Evolutionary conservation across 139 green algal genomes (phyloP).

Genomic region (Micractinium sp.): DNA sequence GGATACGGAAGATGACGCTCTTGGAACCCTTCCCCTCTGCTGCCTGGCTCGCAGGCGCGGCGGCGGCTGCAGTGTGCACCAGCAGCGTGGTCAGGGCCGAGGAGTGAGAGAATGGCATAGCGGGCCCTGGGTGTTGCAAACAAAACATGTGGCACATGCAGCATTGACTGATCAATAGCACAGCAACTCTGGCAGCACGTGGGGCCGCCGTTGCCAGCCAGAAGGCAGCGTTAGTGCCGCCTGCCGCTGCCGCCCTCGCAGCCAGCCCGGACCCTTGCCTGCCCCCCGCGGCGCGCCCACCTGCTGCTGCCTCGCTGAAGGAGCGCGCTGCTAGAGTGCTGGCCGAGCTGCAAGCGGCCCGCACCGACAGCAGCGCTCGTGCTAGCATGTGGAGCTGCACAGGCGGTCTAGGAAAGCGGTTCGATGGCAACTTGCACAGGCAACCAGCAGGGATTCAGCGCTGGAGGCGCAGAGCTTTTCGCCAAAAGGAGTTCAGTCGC

Average conservation of each 20-base stretch:
- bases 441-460: background rate
- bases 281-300: background rate
- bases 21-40: background rate
- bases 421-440: background rate
- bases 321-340: background rate
- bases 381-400: background rate
- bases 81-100: background rate
- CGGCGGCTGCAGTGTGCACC: background rate
- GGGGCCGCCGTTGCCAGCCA: too few relatives aligned
- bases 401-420: too few relatives aligned
- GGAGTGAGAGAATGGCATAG: background rate
- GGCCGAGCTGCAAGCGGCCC: constrained; percentile 7
- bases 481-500: background rate
- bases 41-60: background rate
- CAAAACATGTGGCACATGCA: background rate
- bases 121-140: too few relatives aligned
- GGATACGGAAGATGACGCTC: constrained; percentile 15
- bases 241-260: background rate
- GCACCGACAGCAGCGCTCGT: background rate
- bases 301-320: constrained; percentile 12
- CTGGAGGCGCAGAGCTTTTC: background rate
- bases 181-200: background rate
- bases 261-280: background rate
- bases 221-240: too few relatives aligned
- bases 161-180: background rate